A percentile compares a stretch with the other conserved stretches of the same genome.
Conservation (phyloP, 441 rosid species). For the Corymbia calophylla region DNA sequence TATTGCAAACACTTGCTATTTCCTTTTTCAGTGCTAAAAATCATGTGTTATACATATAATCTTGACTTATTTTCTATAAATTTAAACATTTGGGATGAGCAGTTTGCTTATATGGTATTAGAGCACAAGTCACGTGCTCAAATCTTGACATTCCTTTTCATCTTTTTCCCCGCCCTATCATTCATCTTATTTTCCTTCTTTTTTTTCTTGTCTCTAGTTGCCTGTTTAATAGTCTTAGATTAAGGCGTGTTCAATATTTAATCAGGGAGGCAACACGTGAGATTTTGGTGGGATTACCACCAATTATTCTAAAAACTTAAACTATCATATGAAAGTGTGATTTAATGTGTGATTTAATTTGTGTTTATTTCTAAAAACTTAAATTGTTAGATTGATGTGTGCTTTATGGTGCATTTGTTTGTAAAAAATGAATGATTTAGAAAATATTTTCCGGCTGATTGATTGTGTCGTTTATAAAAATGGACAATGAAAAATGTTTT, state of each 20-base stretch:
- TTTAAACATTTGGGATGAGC: neutral
- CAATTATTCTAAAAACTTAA: neutral
- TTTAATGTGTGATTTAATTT: neutral
- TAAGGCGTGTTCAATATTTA: neutral
- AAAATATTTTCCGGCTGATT: rapidly evolving
- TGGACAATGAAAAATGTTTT: no score
- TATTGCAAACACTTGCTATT: neutral
- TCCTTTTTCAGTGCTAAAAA: neutral
- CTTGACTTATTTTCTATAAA: neutral
- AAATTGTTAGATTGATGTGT: no score
- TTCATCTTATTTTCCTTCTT: neutral
- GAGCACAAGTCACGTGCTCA: no score
- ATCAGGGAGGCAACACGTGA: neutral
- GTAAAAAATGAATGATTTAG: rapidly evolving
- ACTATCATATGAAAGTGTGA: rapidly evolving
- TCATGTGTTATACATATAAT: neutral
- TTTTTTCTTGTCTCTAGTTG: neutral
- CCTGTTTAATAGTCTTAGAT: neutral
- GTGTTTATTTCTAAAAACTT: no score
- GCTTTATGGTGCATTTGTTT: neutral
- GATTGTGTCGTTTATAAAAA: neutral
- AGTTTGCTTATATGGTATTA: neutral
- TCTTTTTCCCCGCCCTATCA: neutral
- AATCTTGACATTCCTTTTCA: neutral
- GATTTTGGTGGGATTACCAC: rapidly evolving